Conservation (phyloP, 345 rosid species). For the Hypericum androsaemum region DNA sequence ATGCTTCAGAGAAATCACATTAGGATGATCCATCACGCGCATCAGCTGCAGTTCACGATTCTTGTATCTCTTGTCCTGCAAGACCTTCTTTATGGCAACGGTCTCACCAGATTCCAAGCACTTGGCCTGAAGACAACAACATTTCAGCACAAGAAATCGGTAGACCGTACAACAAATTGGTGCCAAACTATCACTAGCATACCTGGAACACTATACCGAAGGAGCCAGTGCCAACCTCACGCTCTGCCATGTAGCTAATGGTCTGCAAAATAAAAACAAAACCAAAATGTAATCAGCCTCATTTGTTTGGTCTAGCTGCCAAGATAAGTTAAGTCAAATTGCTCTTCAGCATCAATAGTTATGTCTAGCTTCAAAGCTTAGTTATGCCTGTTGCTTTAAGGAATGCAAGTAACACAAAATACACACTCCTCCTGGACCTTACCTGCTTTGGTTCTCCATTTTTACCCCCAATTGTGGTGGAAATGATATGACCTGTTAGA, state of each 20-base stretch:
- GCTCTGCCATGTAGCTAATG: constrained; percentile 84
- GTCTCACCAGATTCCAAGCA: constrained; percentile 85
- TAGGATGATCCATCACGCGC: constrained; percentile 81
- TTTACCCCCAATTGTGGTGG: constrained; percentile 75
- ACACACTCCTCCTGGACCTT: neutral
- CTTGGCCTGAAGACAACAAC: constrained; percentile 43
- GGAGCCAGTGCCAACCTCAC: constrained; percentile 71
- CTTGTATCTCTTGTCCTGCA: constrained; percentile 70
- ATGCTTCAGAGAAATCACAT: constrained; percentile 69
- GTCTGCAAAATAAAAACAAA: constrained; percentile 43
- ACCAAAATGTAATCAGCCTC: neutral
- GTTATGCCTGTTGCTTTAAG: neutral
- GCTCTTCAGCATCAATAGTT: too few species aligned
- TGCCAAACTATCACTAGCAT: neutral
- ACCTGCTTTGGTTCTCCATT: constrained; percentile 84
- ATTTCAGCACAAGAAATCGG: neutral
- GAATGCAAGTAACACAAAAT: constrained; percentile 2
- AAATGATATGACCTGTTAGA: constrained; percentile 63
- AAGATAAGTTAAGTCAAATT: too few species aligned
- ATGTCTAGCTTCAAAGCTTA: too few species aligned
- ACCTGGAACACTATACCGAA: constrained; percentile 86
- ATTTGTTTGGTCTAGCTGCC: too few species aligned
- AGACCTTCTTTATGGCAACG: constrained; percentile 79
- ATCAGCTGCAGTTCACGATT: constrained; percentile 69
- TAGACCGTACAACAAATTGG: neutral